These are phyloP conservation scores for Claviceps purpurea DNA, from an alignment of 2,329 filamentous ascomycete species.

Conservation along the genomic window DNA sequence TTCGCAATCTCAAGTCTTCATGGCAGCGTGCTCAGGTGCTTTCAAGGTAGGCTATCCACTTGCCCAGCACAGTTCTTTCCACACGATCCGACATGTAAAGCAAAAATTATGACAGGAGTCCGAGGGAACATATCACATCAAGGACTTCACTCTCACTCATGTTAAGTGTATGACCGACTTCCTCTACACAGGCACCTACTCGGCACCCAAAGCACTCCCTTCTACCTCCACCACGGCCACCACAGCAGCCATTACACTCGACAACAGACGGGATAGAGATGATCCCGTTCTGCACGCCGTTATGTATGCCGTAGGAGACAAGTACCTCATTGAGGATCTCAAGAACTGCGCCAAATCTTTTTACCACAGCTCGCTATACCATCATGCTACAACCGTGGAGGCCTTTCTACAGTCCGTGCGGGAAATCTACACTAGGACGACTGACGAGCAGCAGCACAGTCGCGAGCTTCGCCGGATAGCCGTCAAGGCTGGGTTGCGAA, in stretches of 20 bases:
- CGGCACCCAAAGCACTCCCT: not conserved
- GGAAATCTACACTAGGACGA: not conserved
- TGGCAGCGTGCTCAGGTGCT: not conserved
- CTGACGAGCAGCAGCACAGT: not conserved
- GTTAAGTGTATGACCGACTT: not conserved
- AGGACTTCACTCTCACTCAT: not conserved
- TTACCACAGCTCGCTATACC: not conserved
- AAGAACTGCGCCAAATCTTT: not conserved
- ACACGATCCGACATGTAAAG: not conserved
- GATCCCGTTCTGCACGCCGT: constrained; percentile 1
- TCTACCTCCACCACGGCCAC: not conserved
- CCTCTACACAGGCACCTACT: not conserved
- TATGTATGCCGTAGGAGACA: not conserved
- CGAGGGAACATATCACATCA: not conserved
- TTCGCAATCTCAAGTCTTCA: not conserved
- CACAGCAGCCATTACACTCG: not conserved
- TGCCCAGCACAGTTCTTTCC: not conserved
- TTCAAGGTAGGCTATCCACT: not conserved
- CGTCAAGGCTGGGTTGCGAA: not conserved
- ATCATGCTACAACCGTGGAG: not conserved
- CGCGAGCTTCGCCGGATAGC: not conserved
- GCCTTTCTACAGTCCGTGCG: not conserved
- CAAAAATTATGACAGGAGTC: not conserved
- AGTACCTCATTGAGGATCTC: not conserved
- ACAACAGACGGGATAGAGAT: not conserved